A percentile compares a stretch with the other conserved stretches of the same genome.
Evolutionary conservation across 2,329 filamentous ascomycete genomes (phyloP).

Genomic region (Ceratocystis variospora): DNA sequence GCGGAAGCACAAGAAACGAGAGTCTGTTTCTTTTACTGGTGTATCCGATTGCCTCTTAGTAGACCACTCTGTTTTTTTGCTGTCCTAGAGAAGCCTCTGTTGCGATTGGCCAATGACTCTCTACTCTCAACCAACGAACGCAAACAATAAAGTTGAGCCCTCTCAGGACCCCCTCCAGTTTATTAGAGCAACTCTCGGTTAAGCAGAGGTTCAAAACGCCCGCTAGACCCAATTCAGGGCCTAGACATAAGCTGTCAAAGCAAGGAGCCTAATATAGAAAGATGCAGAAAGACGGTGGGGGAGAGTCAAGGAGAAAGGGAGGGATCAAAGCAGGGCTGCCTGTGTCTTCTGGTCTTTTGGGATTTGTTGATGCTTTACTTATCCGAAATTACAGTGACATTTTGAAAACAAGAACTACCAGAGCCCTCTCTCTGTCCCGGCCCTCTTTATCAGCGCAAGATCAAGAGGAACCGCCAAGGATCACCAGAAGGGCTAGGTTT

Average conservation of each 20-base stretch:
- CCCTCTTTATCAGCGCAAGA: background rate
- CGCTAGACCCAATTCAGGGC: background rate
- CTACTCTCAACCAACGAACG: background rate
- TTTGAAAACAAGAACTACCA: background rate
- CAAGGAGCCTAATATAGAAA: background rate
- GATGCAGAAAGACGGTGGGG: too few species aligned
- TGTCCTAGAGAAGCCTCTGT: too few species aligned
- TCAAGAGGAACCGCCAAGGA: background rate
- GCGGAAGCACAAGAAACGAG: background rate
- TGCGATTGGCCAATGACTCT: background rate
- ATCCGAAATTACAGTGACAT: background rate
- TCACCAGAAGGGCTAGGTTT: background rate
- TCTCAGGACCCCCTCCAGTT: background rate
- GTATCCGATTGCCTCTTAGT: too few species aligned
- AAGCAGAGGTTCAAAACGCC: background rate
- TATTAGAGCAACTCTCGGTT: background rate
- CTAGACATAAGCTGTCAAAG: background rate
- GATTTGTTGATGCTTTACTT: background rate
- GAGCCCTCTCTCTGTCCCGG: background rate
- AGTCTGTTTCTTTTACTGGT: too few species aligned
- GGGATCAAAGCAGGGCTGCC: background rate
- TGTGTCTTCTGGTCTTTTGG: background rate
- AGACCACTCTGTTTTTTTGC: too few species aligned
- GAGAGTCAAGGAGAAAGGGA: background rate
- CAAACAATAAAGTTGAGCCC: background rate